Evolutionary conservation across 306 rosid genomes (phyloP).

Genomic region (Quercus variabilis): DNA sequence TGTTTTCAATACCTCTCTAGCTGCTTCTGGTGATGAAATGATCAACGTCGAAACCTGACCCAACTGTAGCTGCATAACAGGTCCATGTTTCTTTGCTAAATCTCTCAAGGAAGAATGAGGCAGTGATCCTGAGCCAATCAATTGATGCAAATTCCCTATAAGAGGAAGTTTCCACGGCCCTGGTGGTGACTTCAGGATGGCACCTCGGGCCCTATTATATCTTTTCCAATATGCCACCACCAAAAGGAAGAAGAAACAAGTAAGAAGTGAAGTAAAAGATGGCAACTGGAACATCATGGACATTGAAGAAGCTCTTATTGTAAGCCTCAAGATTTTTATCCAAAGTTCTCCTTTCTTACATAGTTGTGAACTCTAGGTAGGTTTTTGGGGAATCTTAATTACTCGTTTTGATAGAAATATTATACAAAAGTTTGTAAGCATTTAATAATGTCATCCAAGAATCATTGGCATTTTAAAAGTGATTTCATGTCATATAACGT

Average conservation of each 20-base stretch:
- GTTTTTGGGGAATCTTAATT: too few relatives aligned
- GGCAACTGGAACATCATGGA: not conserved
- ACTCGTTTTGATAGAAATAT: too few relatives aligned
- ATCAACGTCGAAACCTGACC: not conserved
- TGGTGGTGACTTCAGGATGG: not conserved
- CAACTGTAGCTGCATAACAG: conserved; percentile 23
- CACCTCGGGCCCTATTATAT: not conserved
- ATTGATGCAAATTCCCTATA: conserved; percentile 21
- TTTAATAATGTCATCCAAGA: too few relatives aligned
- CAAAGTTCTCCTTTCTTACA: too few relatives aligned
- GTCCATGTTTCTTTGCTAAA: conserved; percentile 29
- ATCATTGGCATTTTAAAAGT: too few relatives aligned
- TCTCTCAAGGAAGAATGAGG: conserved; percentile 4
- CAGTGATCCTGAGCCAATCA: not conserved
- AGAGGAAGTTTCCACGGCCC: conserved; percentile 21
- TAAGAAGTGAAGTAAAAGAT: not conserved
- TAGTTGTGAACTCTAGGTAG: too few relatives aligned
- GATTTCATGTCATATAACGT: too few relatives aligned
- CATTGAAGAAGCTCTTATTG: not conserved
- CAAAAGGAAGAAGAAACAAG: not conserved
- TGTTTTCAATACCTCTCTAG: too few relatives aligned
- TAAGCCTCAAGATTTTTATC: too few relatives aligned
- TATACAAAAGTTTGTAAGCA: too few relatives aligned
- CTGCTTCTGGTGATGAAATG: too few relatives aligned
- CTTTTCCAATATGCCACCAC: not conserved